These are phyloP conservation scores for Lodderomyces beijingensis DNA, from an alignment of 1,139 yeast species.

Conservation along the genomic window DNA sequence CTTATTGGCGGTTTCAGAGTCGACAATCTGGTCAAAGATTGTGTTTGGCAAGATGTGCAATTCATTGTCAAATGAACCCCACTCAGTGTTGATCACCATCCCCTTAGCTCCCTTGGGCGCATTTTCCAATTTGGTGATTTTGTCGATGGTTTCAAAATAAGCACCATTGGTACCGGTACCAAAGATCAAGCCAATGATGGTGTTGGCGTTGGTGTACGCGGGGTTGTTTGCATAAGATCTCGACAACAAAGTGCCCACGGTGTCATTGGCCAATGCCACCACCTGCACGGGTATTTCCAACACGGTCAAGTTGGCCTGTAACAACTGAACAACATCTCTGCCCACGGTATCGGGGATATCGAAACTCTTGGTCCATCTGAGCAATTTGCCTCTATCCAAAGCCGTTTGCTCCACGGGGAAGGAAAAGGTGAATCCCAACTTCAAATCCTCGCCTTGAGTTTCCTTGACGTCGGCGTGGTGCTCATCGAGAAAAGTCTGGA, in stretches of 20 bases:
- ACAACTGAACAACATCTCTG: slow-evolving; percentile 67
- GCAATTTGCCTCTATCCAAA: slow-evolving; percentile 67
- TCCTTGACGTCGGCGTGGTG: slow-evolving; percentile 49
- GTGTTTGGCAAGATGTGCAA: slow-evolving; percentile 69
- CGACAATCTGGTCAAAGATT: slow-evolving; percentile 66
- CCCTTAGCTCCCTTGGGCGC: slow-evolving; percentile 50
- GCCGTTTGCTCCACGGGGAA: slow-evolving; percentile 89
- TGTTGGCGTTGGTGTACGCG: slow-evolving; percentile 56
- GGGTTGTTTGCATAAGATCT: slow-evolving; percentile 73
- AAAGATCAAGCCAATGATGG: slow-evolving; percentile 82
- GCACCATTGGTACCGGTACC: slow-evolving; percentile 98
- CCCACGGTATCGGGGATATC: slow-evolving; percentile 81
- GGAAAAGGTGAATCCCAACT: slow-evolving; percentile 87
- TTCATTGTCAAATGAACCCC: slow-evolving; percentile 94
- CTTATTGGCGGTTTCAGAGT: slow-evolving; percentile 70
- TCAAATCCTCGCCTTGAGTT: slow-evolving; percentile 28
- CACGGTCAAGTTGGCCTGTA: slow-evolving; percentile 64
- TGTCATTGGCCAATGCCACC: slow-evolving; percentile 89
- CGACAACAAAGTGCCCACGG: slow-evolving; percentile 87
- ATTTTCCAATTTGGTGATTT: slow-evolving; percentile 62
- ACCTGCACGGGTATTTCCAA: slow-evolving; percentile 63
- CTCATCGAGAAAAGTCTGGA: slow-evolving; percentile 55
- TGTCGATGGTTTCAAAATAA: slow-evolving; percentile 67
- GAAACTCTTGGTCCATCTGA: slow-evolving; percentile 96
- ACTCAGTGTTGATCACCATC: slow-evolving; percentile 92